Base-by-base conservation (phyloP, 495 filamentous ascomycete species). In the Emericellopsis terricola region DNA sequence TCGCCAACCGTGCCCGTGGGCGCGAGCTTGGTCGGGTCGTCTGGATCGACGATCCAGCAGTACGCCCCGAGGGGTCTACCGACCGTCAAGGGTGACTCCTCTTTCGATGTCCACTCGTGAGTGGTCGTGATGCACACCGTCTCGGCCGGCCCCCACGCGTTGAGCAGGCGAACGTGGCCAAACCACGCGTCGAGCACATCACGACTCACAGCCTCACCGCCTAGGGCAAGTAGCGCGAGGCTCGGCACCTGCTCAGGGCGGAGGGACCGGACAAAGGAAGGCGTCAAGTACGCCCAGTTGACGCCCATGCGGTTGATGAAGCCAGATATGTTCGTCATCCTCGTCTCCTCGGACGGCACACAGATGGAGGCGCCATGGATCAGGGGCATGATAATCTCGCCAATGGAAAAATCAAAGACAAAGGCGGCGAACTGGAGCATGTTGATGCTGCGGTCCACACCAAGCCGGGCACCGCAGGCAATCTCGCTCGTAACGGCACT, bases 401-500 rank as follows among this genome's bases (percentile, higher is more conserved):
- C 45, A n/a, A 81, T 57, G 29, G 69, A 70, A 16, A 71, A 64
- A 38, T 83, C 79, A 26, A 78, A 78, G 1, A 71, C 71, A 44
- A 71, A 78, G 26, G 71, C 71, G 3, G 76, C 73, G 34, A 78
- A 70, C 38, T 83, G 77, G 41, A 83, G 59, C 6, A 73, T 63
- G 4, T 71, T 53, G 11, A 68, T 69, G 0, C 50, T 44, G 0
- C 59, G 42, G 23, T 61, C 50, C 28, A 78, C 63, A 8, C 52
- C 39, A 11, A 74, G 44, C 1, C 57, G 54, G 1, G 54, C 49
- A 1, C 61, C 64, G 38, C 17, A 33, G 4, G 15, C n/a, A 9
- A 19, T 19, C 2, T 14, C 13, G n/a, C 30, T 17, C 8, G 30
- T 17, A 7, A 19, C 13, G 19, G 19, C 17, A 17, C 14, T 17